Conservation (phyloP, 495 filamentous ascomycete genomes). For the Penicillium macrosclerotiorum region DNA sequence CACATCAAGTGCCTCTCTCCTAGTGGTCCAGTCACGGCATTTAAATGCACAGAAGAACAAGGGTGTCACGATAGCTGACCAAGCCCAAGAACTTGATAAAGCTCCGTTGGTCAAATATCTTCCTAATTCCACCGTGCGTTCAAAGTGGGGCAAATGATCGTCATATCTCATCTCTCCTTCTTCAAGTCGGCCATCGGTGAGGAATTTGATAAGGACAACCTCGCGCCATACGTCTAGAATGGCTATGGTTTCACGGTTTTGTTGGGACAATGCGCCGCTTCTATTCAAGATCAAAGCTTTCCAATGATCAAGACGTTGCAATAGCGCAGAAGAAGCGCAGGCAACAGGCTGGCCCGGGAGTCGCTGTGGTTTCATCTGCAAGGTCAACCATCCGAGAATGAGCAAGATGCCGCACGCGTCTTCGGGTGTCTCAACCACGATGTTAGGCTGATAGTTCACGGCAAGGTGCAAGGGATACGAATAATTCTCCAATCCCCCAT, state of each 20-base stretch:
- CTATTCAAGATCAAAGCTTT: not conserved
- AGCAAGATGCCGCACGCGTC: not conserved
- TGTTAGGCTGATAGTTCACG: not conserved
- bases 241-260: not conserved
- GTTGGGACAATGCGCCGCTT: not conserved
- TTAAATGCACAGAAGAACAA: conserved; percentile 19
- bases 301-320: conserved; percentile 9
- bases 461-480: not conserved
- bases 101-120: not conserved
- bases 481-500: not conserved
- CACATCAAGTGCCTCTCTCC: conserved; percentile 13
- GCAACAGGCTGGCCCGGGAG: not conserved
- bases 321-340: not conserved
- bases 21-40: conserved; percentile 18
- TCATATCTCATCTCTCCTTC: conserved; percentile 13
- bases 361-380: not conserved
- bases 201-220: conserved; percentile 11
- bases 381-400: conserved; percentile 6
- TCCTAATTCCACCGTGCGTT: conserved; percentile 4
- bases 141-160: conserved; percentile 6
- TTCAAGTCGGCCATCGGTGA: conserved; percentile 4
- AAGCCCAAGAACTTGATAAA: conserved; percentile 3
- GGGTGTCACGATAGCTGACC: conserved; percentile 9
- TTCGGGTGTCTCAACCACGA: not conserved
- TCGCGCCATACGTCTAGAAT: conserved; percentile 15